These are phyloP conservation scores for Wakefieldia striispora DNA, from an alignment of 768 basidiomycete species.

Conservation along the genomic window DNA sequence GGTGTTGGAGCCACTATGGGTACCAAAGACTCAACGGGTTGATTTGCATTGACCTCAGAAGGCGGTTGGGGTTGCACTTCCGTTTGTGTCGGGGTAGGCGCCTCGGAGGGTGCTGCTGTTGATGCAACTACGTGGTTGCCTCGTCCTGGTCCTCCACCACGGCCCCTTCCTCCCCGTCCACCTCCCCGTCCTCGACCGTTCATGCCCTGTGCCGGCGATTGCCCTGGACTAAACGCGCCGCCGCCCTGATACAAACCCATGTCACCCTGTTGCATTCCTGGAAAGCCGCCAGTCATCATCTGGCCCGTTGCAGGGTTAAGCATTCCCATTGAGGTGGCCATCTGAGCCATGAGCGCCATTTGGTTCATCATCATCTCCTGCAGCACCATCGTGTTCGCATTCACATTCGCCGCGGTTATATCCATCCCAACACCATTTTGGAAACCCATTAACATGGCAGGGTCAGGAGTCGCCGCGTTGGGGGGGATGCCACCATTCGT, in stretches of 20 bases:
- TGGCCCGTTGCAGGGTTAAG: slow-evolving; percentile 59
- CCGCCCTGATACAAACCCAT: slow-evolving; percentile 45
- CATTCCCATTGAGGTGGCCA: slow-evolving; percentile 82
- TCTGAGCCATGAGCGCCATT: slow-evolving; percentile 92
- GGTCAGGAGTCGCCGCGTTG: slow-evolving; percentile 31
- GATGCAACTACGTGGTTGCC: slow-evolving; percentile 38
- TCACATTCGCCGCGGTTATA: slow-evolving; percentile 50
- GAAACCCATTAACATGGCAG: slow-evolving; percentile 44
- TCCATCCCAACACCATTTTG: slow-evolving; percentile 45
- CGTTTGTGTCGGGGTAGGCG: slow-evolving; percentile 15
- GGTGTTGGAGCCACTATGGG: slow-evolving; percentile 28
- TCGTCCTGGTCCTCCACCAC: slow-evolving; percentile 42
- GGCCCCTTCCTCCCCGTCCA: slow-evolving; percentile 45
- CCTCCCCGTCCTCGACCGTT: slow-evolving; percentile 45
- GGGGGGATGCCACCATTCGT: slow-evolving; percentile 48
- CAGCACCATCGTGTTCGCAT: slow-evolving; percentile 63
- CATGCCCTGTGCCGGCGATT: slow-evolving; percentile 12
- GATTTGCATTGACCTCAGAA: slow-evolving; percentile 14
- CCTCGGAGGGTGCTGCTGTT: slow-evolving; percentile 20
- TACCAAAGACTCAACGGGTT: slow-evolving; percentile 4
- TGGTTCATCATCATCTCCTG: slow-evolving; percentile 93
- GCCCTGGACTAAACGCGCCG: slow-evolving; percentile 20
- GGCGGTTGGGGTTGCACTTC: slow-evolving; percentile 19
- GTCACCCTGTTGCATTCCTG: slow-evolving; percentile 56
- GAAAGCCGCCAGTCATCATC: slow-evolving; percentile 54